These are phyloP conservation scores for Backusella tarrabulga DNA, from an alignment of 192 early-diverging fungal genomes.

Conservation along the genomic window DNA sequence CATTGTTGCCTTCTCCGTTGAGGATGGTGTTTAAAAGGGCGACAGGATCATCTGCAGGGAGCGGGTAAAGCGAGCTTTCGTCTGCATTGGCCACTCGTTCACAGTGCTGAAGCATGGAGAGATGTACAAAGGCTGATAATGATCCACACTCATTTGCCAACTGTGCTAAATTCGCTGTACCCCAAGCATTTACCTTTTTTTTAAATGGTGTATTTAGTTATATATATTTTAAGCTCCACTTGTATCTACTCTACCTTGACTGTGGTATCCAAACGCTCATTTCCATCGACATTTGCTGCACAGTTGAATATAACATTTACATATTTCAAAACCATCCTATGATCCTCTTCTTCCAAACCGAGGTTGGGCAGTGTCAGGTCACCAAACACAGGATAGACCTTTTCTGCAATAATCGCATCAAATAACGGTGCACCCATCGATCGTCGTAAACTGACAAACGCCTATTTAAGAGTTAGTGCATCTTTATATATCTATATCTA, in stretches of 20 bases:
- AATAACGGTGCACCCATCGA: slow-evolving; percentile 33
- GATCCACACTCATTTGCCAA: slow-evolving; percentile 31
- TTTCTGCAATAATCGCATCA: slow-evolving; percentile 37
- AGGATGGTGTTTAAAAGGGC: slow-evolving; percentile 11
- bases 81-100: neutral
- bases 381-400: slow-evolving; percentile 41
- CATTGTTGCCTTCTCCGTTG: neutral
- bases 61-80: neutral
- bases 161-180: slow-evolving; percentile 24
- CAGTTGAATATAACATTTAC: slow-evolving; percentile 45
- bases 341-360: slow-evolving; percentile 39
- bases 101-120: slow-evolving; percentile 23
- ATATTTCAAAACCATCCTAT: slow-evolving; percentile 38
- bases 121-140: slow-evolving; percentile 28
- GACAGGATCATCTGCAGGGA: slow-evolving; percentile 17
- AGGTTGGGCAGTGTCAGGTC: slow-evolving; percentile 38
- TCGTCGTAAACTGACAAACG: slow-evolving; percentile 41
- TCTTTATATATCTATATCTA: too few species aligned
- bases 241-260: slow-evolving; percentile 36
- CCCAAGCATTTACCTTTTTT: slow-evolving; percentile 29
- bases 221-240: too few species aligned
- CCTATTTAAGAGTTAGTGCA: slow-evolving; percentile 5
- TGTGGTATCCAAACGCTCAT: slow-evolving; percentile 43
- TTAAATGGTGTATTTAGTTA: neutral
- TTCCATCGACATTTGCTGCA: slow-evolving; percentile 45